Evolutionary conservation across 805 yeast species (phyloP), one percentile per base, ranked within the genome.

Genomic region (Kazachstania viticola): DNA sequence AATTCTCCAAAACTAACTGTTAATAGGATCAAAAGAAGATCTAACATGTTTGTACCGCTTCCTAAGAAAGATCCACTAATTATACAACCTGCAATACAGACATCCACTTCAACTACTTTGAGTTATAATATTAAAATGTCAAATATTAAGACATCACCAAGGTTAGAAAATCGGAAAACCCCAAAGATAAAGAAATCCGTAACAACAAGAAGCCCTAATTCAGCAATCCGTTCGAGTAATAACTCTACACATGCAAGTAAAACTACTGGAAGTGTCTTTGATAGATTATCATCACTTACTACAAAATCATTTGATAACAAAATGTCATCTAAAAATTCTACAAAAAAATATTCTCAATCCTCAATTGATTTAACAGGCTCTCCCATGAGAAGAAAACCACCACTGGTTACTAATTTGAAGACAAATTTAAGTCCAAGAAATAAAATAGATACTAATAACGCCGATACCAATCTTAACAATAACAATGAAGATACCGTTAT

Each of bases 11-110:
- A 35, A n/a, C 24, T 17, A 12, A 30, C 34, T 5, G 7, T 33
- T 11, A 28, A 23, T 27, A 34, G 36, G 21, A 24, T 28, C 7
- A 48, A 48, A 29, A 38, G 57, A 29, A 45, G 56, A 30, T 49
- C 56, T 7, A 51, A 52, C 33, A 45, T 54, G 52, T 55, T 52
- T 39, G 49, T 51, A 8, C 60, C 60, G 4, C 34, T 55, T 25
- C 60, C 60, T 2, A 47, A 45, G 21, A 54, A 54, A 33, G 55
- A 52, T 37, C 59, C 58, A 14, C 33, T 55, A 12, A 38, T 52
- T 4, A 47, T 51, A 1, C 48, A 39, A 25, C 24, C 29, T 8
- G 12, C 28, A 3, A 12, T 23, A 1, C 24, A 28, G 12, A 27
- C 32, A 12, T 28, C 18, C 14, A 13, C 25, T n/a, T 5, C 30